These are phyloP conservation scores for Escovopsis sp. DNA, from an alignment of 2,329 filamentous ascomycete species.

Conservation along the genomic window DNA sequence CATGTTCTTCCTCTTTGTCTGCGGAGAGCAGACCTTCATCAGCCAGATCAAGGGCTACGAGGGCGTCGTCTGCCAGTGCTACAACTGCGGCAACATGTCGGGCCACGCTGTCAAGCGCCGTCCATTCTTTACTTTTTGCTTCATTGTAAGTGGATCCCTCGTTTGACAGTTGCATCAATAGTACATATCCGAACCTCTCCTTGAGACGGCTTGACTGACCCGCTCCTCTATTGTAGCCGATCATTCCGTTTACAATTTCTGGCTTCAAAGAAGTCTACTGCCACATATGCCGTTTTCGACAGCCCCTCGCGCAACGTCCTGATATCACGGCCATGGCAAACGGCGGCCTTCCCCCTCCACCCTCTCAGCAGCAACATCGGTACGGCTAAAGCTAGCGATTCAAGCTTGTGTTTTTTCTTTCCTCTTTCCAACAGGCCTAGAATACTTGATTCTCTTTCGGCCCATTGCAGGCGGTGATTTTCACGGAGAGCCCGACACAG, in stretches of 20 bases:
- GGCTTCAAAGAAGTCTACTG: conserved; percentile 58
- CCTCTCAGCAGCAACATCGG: conserved; percentile 2
- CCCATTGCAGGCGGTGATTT: too few relatives aligned
- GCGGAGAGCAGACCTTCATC: conserved; percentile 46
- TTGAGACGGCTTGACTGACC: conserved; percentile 8
- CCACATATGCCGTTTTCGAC: conserved; percentile 62
- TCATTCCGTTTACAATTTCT: conserved; percentile 55
- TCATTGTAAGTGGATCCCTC: conserved; percentile 37
- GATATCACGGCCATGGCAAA: conserved; percentile 40
- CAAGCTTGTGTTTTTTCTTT: not conserved
- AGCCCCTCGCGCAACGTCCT: conserved; percentile 44
- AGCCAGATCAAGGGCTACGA: conserved; percentile 47
- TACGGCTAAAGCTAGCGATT: not conserved
- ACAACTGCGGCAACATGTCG: conserved; percentile 52
- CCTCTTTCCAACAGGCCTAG: too few relatives aligned
- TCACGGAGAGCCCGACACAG: too few relatives aligned
- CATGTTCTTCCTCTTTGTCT: conserved; percentile 50
- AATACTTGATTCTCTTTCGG: too few relatives aligned
- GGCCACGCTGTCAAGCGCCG: conserved; percentile 47
- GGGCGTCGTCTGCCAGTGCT: conserved; percentile 45
- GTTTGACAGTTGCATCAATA: too few relatives aligned
- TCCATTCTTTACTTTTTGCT: conserved; percentile 70
- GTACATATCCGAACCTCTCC: not conserved
- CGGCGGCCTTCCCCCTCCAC: conserved; percentile 22
- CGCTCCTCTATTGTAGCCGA: conserved; percentile 30